Base-by-base conservation (phyloP, 306 rosid species). In the Phaseolus lunatus region DNA sequence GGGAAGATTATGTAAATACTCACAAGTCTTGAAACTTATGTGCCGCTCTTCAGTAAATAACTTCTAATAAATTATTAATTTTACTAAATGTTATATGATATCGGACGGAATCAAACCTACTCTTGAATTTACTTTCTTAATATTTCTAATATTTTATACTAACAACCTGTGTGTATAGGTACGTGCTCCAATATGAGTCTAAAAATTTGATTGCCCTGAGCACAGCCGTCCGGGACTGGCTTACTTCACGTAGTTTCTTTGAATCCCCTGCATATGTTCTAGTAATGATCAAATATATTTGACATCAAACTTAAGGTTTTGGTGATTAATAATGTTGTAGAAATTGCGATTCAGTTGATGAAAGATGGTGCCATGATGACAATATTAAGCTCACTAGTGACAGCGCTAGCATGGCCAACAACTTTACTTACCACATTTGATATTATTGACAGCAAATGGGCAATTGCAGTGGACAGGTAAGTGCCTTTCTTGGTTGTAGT, bases 381-480 rank as follows among this genome's bases (percentile, higher is more conserved):
- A 69, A 87, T 90, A 9, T 75, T 88, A 78, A 80, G 84, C 84
- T 14, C 92, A 71, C 89, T 90, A 24, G 20, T 90, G 19, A 37
- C 89, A n/a, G 92, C 92, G 24, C 54, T 90, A 22, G 86, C 92
- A 56, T 85, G 90, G 91, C 96, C 96, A 49, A 89, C 96, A 78
- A 70, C 89, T 33, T 68, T 90, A 67, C 10, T 90, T 78, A 12
- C 86, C 20, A 63, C 96, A 67, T 74, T 86, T 80, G 86, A 88
- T 85, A 12, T 90, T 78, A 90, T 90, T 67, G 96, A 90, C 83
- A 90, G 82, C 82, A 85, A 37, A 82, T 90, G 96, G 96, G 84
- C 92, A 53, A 12, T 90, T 81, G 96, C 92, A 37, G 49, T 85
- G 12, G 91, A 90, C 84, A 90, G 92, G 96, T 83, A 71, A 67